Base-by-base conservation (phyloP, 768 basidiomycete species). In the Calocybe indica region DNA sequence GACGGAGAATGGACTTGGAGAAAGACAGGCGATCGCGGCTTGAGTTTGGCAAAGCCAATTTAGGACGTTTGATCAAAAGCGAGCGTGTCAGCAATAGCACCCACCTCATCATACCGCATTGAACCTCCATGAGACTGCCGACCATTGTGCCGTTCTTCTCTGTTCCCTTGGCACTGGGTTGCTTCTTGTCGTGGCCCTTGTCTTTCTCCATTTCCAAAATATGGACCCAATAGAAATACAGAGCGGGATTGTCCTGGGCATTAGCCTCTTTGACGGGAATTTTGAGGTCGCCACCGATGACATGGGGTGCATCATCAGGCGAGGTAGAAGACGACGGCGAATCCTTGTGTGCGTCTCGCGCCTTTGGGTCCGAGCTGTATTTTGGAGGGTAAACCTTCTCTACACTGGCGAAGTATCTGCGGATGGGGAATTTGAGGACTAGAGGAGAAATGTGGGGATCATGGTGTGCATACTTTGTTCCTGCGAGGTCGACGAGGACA, bases 21-120 rank as follows among this genome's bases (percentile, higher is more conserved):
- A 98, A 98, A 13, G 92, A 83, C 13, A 95, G 75, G 45, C 94
- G 88, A 64, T 99, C 96, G 51, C 96, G 93, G 59, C 94, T 97
- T 56, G 13, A 50, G 34, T 13, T 46, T 13, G 46, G 48, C 39
- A 42, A 38, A 32, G 8, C 29, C 8, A 10, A 28, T 32, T 10
- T 40, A 13, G 28, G 7, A 32, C 3, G 11, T 30, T n/a, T 33
- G 11, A 12, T 10, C 30, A 32, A 9, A 32, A 32, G 13, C 7
- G 15, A 32, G 40, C 6, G 39, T 8, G 15, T 11, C 22, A 48
- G 9, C 30, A n/a, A 28, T 15, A 33, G 40, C 77, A 45, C 22
- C 22, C 56, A 88, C 92, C 88, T 90, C 78, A 96, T 85, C 56
- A 75, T 75, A 45, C 74, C 72, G 52, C 84, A 88, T 47, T 81